These are phyloP conservation scores for Kurtzmaniella natalensis DNA, from an alignment of 1,139 yeast species.

Conservation along the genomic window DNA sequence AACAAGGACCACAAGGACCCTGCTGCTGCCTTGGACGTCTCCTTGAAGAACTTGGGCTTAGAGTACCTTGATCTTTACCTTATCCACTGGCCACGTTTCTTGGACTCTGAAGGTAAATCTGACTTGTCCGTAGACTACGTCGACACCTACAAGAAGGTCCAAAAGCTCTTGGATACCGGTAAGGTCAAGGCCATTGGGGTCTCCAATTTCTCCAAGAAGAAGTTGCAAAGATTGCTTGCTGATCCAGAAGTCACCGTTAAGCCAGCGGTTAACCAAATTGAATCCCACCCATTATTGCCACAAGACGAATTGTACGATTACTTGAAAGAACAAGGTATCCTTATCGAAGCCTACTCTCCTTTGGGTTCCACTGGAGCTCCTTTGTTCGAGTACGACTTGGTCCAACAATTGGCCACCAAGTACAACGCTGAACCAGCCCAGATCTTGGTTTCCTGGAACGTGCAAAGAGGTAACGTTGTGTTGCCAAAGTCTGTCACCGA, in stretches of 20 bases:
- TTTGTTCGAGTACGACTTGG: constrained; percentile 37
- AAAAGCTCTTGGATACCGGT: constrained; percentile 53
- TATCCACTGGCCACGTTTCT: constrained; percentile 79
- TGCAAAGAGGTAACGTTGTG: constrained; percentile 47
- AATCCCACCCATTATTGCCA: constrained; percentile 56
- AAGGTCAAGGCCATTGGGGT: constrained; percentile 61
- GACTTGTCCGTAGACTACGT: constrained; percentile 48
- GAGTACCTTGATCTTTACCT: constrained; percentile 82
- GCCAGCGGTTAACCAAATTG: constrained; percentile 57
- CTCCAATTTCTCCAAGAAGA: constrained; percentile 49
- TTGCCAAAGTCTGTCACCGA: constrained; percentile 50
- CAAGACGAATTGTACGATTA: constrained; percentile 45
- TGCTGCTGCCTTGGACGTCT: constrained; percentile 53
- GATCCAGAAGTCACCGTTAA: constrained; percentile 34
- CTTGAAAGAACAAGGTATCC: constrained; percentile 40
- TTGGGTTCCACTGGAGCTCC: constrained; percentile 57
- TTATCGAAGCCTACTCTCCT: constrained; percentile 57
- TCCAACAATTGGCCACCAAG: constrained; percentile 41
- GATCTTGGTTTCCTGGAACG: constrained; percentile 50
- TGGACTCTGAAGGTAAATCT: constrained; percentile 16
- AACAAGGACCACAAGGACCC: constrained; percentile 60
- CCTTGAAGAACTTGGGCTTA: constrained; percentile 62
- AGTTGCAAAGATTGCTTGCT: constrained; percentile 41
- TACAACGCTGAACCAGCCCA: constrained; percentile 40
- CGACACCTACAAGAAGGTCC: constrained; percentile 69